These are phyloP conservation scores for Camellia granthamiana DNA, from an alignment of 148 eudicot species.

Conservation along the genomic window DNA sequence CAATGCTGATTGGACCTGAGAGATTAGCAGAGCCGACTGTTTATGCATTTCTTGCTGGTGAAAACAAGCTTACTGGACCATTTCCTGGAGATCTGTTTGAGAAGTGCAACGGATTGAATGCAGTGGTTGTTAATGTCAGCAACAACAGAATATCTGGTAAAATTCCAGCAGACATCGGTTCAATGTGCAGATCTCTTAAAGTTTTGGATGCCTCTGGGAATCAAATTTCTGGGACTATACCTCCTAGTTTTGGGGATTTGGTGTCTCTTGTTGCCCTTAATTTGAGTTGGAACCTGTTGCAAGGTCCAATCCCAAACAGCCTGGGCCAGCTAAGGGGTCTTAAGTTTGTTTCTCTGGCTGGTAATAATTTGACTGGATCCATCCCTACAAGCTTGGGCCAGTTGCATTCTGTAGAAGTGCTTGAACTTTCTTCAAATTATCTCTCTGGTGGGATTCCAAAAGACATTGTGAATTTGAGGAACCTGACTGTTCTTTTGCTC, in stretches of 20 bases:
- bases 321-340: conserved; percentile 35
- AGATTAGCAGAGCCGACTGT: conserved; percentile 25
- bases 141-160: conserved; percentile 35
- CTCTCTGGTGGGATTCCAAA: conserved; percentile 47
- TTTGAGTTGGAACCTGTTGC: conserved; percentile 41
- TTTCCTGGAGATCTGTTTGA: conserved; percentile 38
- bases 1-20: conserved; percentile 34
- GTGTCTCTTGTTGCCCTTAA: conserved; percentile 35
- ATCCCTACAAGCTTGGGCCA: conserved; percentile 42
- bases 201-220: conserved; percentile 44
- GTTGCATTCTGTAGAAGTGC: conserved; percentile 41
- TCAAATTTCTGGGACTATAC: conserved; percentile 38
- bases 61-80: conserved; percentile 37
- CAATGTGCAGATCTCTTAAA: conserved; percentile 35
- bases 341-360: conserved; percentile 33
- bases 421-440: conserved; percentile 43
- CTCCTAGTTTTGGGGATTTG: conserved; percentile 36
- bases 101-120: conserved; percentile 31
- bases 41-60: conserved; percentile 52
- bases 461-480: conserved; percentile 33
- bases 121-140: conserved; percentile 42
- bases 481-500: conserved; percentile 38
- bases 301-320: conserved; percentile 36
- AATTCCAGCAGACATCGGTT: conserved; percentile 29
- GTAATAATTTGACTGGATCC: conserved; percentile 37